Evolutionary conservation across 768 basidiomycete genomes (phyloP), one percentile per base, ranked within the genome.

Genomic region (Trametes sanguinea): DNA sequence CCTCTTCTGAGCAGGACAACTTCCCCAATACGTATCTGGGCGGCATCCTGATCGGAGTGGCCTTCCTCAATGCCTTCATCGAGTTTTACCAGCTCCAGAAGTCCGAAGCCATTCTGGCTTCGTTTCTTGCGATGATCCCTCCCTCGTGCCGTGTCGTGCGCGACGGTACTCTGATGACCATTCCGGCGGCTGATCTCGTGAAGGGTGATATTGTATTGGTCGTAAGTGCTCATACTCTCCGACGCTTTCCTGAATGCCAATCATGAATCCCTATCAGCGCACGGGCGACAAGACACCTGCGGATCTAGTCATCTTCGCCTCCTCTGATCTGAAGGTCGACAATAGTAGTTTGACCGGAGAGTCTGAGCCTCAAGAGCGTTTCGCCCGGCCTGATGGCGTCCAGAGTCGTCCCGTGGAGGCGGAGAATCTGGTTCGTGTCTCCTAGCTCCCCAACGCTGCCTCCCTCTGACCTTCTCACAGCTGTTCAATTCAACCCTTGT

Each of bases 11-110:
- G 57, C 59, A 87, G 83, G 76, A 73, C 51, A 88, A 85, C 73
- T 85, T 86, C 65, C 76, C 77, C 64, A 88, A 88, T 68, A 85
- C 85, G 0, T 89, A 89, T 73, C 82, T 89, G 10, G 86, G 87
- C 33, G 87, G 82, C 32, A 88, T 88, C 70, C 77, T 88, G 60
- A 87, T 88, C 55, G 76, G 76, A 22, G 86, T 88, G 22, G 86
- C 87, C 14, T 86, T 89, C 71, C 71, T 88, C 60, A 89, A 89
- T 65, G 87, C 86, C 6, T 81, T 81, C 64, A 87, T 89, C 70
- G 87, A 89, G 70, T 89, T 85, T 71, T 80, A 76, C 68, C 87
- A 89, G 75, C 80, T 88, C 33, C 87, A 89, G 74, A 89, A 88
- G 68, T 87, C 86, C 8, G 87, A 88, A 69, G 85, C 86, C 42